These are phyloP conservation scores for Conticribra weissflogii DNA, from an alignment of 108 stramenopile genomes.

Conservation along the genomic window DNA sequence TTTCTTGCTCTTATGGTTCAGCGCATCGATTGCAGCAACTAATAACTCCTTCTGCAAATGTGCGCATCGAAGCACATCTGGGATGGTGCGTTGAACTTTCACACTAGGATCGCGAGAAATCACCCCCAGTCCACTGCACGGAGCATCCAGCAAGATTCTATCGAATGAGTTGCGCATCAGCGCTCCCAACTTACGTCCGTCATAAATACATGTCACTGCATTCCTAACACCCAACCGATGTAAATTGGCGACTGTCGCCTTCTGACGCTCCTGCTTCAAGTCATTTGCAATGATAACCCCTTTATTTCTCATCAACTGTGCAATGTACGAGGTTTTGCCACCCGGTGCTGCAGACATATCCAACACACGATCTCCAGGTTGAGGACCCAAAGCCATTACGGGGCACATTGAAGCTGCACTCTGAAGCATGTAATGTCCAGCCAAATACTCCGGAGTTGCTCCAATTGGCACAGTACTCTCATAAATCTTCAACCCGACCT, in stretches of 20 bases:
- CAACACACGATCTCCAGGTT: constrained; percentile 93
- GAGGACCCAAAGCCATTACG: constrained; percentile 93
- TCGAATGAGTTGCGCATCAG: constrained; percentile 92
- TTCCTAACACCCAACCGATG: constrained; percentile 97
- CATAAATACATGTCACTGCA: constrained; percentile 91
- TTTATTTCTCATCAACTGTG: constrained; percentile 97
- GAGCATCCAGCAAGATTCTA: constrained; percentile 97
- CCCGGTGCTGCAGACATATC: constrained; percentile 99
- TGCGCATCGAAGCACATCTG: constrained; percentile 89
- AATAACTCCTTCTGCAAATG: constrained; percentile 98
- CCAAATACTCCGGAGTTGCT: constrained; percentile 99
- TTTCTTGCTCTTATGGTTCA: constrained; percentile 89
- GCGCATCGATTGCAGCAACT: constrained; percentile 96
- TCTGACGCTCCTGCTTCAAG: constrained; percentile 91
- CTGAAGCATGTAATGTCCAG: constrained; percentile 99
- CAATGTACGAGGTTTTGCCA: constrained; percentile 97
- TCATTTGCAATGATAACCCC: constrained; percentile 97
- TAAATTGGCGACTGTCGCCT: constrained; percentile 97
- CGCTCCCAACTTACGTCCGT: constrained; percentile 90
- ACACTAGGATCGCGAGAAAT: constrained; percentile 97
- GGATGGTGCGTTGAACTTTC: constrained; percentile 94
- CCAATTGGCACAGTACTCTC: constrained; percentile 98
- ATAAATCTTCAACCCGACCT: constrained; percentile 97
- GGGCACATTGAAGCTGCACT: constrained; percentile 98
- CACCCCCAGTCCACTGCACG: constrained; percentile 98